Conservation (phyloP, 345 rosid genomes). For the Luvunga scandens region DNA sequence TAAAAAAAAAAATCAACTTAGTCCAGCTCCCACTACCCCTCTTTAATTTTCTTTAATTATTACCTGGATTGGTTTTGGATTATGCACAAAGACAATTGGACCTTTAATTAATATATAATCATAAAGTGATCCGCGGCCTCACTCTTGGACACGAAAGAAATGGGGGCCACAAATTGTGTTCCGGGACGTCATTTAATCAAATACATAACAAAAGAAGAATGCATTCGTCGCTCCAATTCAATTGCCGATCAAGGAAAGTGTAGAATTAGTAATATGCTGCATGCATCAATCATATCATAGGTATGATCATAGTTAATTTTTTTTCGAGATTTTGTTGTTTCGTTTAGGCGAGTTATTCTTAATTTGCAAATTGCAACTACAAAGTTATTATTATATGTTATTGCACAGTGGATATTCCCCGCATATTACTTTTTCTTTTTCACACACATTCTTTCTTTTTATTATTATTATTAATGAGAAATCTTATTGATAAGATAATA, state of each 20-base stretch:
- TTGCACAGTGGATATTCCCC: slow-evolving; percentile 20
- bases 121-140: slow-evolving; percentile 11
- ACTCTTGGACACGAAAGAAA: background rate
- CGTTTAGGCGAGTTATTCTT: background rate
- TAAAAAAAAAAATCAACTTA: background rate
- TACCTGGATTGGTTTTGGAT: slow-evolving; percentile 2
- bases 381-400: background rate
- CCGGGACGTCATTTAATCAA: slow-evolving; percentile 26
- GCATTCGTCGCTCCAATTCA: slow-evolving; percentile 17
- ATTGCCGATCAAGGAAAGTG: background rate
- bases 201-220: background rate
- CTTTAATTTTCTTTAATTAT: background rate
- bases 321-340: slow-evolving; percentile 3
- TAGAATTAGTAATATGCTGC: background rate
- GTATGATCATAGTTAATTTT: background rate
- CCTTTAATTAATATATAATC: background rate
- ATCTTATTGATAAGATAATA: too few relatives aligned
- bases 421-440: slow-evolving; percentile 8
- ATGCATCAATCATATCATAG: background rate
- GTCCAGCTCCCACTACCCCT: background rate
- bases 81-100: background rate
- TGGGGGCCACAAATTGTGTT: slow-evolving; percentile 16
- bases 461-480: too few relatives aligned
- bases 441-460: too few relatives aligned
- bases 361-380: background rate